Evolutionary conservation across 2,329 filamentous ascomycete genomes (phyloP).

Genomic region (Arthrobotrys sphaeroides): DNA sequence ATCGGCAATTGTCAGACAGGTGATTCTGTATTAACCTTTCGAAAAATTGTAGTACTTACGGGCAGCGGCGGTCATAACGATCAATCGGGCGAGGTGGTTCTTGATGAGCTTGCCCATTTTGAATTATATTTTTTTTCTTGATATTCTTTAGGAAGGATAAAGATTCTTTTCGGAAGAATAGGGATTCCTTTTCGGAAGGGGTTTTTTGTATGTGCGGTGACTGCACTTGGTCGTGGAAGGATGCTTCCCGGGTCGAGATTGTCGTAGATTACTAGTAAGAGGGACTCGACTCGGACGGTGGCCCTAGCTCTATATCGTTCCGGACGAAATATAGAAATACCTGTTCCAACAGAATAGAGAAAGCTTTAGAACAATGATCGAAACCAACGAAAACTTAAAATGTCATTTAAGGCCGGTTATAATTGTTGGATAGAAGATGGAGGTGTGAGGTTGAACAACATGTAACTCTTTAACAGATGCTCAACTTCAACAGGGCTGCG

Average conservation of each 20-base stretch:
- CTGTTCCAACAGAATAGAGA: constrained; percentile 41
- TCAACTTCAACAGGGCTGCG: constrained; percentile 39
- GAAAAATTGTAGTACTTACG: constrained; percentile 61
- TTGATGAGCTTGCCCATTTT: constrained; percentile 97
- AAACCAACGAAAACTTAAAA: constrained; percentile 16
- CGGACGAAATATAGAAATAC: constrained; percentile 52
- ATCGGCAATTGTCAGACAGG: constrained; percentile 44
- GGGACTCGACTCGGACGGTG: not conserved
- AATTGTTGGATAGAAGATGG: not conserved
- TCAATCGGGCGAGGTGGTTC: constrained; percentile 97
- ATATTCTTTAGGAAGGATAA: constrained; percentile 30
- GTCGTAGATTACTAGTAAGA: constrained; percentile 7
- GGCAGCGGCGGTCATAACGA: constrained; percentile 81
- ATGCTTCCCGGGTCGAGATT: constrained; percentile 39
- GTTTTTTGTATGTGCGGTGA: constrained; percentile 18
- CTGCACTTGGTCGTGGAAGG: constrained; percentile 26
- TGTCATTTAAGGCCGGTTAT: constrained; percentile 20
- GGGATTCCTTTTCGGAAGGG: constrained; percentile 51
- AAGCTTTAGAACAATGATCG: constrained; percentile 42
- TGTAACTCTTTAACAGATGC: constrained; percentile 20
- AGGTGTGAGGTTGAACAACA: constrained; percentile 42
- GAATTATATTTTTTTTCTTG: constrained; percentile 41
- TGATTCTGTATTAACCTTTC: constrained; percentile 23
- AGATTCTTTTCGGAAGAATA: too few species aligned
- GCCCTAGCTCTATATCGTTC: constrained; percentile 47